phyloP scores from a whole-genome alignment of 1,284 basidiomycete species.

The Sanghuangporus sanghuang region DNA sequence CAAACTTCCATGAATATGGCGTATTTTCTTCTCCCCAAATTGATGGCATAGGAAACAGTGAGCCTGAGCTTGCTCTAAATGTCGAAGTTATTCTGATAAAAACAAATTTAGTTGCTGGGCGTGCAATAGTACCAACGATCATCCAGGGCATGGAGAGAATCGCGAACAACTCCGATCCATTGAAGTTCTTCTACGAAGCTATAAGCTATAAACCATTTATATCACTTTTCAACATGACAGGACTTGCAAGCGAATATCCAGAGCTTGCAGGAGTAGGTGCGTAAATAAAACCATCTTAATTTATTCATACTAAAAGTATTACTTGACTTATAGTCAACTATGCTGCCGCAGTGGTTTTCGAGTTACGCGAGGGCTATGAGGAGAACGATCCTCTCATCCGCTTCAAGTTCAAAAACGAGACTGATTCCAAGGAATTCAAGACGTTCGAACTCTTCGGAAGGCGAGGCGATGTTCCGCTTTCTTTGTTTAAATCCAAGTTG shows the following conservation, averaged over 20 bases:
- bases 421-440: slow-evolving; percentile 30
- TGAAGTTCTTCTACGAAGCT: slow-evolving; percentile 39
- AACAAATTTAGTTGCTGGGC: slow-evolving; percentile 39
- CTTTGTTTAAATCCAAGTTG: slow-evolving; percentile 40
- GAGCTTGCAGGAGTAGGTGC: slow-evolving; percentile 32
- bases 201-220: slow-evolving; percentile 53
- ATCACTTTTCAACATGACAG: slow-evolving; percentile 48
- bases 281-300: slow-evolving; percentile 35
- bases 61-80: slow-evolving; percentile 10
- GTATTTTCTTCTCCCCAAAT: slow-evolving; percentile 38
- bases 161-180: slow-evolving; percentile 36
- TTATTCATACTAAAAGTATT: background rate
- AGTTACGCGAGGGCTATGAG: slow-evolving; percentile 30
- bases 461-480: slow-evolving; percentile 46
- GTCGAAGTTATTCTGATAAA: background rate
- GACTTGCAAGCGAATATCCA: slow-evolving; percentile 28
- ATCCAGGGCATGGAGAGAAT: slow-evolving; percentile 37
- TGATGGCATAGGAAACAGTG: slow-evolving; percentile 41
- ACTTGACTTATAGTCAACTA: slow-evolving; percentile 35
- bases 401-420: slow-evolving; percentile 58
- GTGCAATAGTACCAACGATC: slow-evolving; percentile 40
- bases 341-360: slow-evolving; percentile 37
- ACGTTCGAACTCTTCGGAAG: slow-evolving; percentile 27
- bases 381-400: slow-evolving; percentile 36
- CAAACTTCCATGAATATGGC: slow-evolving; percentile 45